Percentiles rank a stretch among this genome's conserved stretches.
These are phyloP conservation scores for Magnaporthiopsis incrustans DNA, from an alignment of 2,329 filamentous ascomycete genomes.

Conservation along the genomic window DNA sequence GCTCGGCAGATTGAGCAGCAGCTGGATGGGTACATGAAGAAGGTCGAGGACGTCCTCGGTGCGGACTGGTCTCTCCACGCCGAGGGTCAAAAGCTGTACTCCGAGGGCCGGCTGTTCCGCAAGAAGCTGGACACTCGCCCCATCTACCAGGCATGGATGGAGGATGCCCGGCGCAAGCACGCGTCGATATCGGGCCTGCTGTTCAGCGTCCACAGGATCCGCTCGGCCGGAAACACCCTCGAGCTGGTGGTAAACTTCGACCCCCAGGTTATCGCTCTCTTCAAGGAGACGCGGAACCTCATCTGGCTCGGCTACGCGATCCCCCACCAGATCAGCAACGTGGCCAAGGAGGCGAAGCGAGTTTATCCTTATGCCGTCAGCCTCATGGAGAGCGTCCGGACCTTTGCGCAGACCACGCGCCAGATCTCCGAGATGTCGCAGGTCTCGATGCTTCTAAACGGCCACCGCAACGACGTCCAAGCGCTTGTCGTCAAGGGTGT, in stretches of 20 bases:
- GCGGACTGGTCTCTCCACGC: slow-evolving; percentile 90
- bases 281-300: slow-evolving; percentile 96
- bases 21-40: slow-evolving; percentile 93
- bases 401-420: slow-evolving; percentile 78
- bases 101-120: slow-evolving; percentile 86
- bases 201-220: slow-evolving; percentile 81
- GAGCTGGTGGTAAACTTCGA: slow-evolving; percentile 96
- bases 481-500: slow-evolving; percentile 77
- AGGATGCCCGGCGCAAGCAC: slow-evolving; percentile 70
- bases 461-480: slow-evolving; percentile 88
- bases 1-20: slow-evolving; percentile 95
- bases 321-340: slow-evolving; percentile 87
- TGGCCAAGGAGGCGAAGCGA: slow-evolving; percentile 96
- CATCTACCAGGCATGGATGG: slow-evolving; percentile 92
- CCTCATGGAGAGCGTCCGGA: slow-evolving; percentile 97
- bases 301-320: slow-evolving; percentile 93
- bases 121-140: slow-evolving; percentile 91
- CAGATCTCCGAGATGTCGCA: slow-evolving; percentile 80
- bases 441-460: slow-evolving; percentile 78
- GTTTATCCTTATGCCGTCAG: slow-evolving; percentile 98
- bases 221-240: slow-evolving; percentile 81
- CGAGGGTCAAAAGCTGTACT: slow-evolving; percentile 88
- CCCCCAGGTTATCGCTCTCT: slow-evolving; percentile 90
- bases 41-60: slow-evolving; percentile 96
- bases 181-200: slow-evolving; percentile 87